These are phyloP conservation scores for Stevia rebaudiana DNA, from an alignment of 140 eudicot genomes.

Conservation along the genomic window DNA sequence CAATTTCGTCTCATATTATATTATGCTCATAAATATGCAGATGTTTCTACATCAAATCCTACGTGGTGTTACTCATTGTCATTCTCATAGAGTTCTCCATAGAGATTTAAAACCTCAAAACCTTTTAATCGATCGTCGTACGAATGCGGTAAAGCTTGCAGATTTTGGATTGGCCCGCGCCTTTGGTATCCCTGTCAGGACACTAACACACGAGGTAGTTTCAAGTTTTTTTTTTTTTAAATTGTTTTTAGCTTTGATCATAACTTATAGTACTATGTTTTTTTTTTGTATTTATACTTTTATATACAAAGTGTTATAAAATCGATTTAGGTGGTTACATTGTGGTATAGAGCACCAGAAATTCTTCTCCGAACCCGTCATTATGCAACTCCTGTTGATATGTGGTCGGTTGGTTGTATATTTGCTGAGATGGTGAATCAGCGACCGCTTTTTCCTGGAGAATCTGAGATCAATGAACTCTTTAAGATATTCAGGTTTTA, in stretches of 20 bases:
- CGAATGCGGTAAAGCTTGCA: constrained; percentile 87
- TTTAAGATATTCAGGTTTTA: constrained; percentile 80
- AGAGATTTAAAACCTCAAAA: constrained; percentile 96
- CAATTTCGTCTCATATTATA: not conserved
- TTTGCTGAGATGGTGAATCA: constrained; percentile 98
- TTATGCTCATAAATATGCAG: constrained; percentile 36
- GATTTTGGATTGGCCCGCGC: constrained; percentile 98
- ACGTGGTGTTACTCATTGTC: constrained; percentile 92
- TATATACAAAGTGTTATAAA: not conserved
- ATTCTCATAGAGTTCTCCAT: constrained; percentile 92
- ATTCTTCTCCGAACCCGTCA: constrained; percentile 84
- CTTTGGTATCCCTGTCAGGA: constrained; percentile 91
- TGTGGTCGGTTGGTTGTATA: constrained; percentile 97
- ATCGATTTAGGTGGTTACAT: constrained; percentile 71
- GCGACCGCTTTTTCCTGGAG: constrained; percentile 87
- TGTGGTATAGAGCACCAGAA: constrained; percentile 98
- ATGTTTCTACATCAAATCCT: constrained; percentile 82
- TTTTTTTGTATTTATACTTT: no score
- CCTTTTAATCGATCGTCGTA: constrained; percentile 84
- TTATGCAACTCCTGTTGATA: constrained; percentile 94
- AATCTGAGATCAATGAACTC: constrained; percentile 87
- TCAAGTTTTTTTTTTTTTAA: no score
- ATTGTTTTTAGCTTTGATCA: no score
- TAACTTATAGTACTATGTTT: no score
- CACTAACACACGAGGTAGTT: constrained; percentile 83